A percentile compares a stretch with the other conserved stretches of the same genome.
Evolutionary conservation across 805 yeast species (phyloP).

Genomic region (Lipomyces spencermartinsiae): DNA sequence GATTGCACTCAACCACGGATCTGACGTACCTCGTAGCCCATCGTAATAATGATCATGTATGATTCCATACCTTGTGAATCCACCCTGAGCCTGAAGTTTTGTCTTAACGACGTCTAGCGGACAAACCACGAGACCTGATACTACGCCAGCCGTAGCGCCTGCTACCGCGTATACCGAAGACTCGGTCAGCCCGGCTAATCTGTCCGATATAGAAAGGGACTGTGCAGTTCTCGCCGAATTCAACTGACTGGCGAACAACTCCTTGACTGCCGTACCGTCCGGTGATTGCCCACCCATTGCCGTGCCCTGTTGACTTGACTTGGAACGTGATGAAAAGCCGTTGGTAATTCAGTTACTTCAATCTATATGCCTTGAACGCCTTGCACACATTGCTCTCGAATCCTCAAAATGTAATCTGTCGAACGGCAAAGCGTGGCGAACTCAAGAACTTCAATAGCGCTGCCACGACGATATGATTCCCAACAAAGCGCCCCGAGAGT

Average conservation of each 20-base stretch:
- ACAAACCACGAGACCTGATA: slow-evolving; percentile 88
- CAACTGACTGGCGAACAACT: slow-evolving; percentile 1
- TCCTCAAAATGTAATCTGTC: not conserved
- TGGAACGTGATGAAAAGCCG: not conserved
- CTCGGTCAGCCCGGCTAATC: slow-evolving; percentile 9
- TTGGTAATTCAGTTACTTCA: not conserved
- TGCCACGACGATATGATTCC: not conserved
- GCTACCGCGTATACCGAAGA: slow-evolving; percentile 63
- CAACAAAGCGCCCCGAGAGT: not conserved
- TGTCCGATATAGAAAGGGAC: slow-evolving; percentile 4
- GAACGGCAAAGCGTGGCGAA: not conserved
- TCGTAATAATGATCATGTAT: slow-evolving; percentile 27
- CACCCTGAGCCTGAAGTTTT: slow-evolving; percentile 90
- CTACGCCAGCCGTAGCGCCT: slow-evolving; percentile 93
- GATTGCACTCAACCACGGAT: too few species aligned
- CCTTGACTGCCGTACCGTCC: slow-evolving; percentile 4
- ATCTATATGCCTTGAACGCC: not conserved
- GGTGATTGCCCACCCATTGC: slow-evolving; percentile 2
- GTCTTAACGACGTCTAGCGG: slow-evolving; percentile 97
- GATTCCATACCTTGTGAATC: slow-evolving; percentile 41
- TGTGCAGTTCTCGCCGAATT: slow-evolving; percentile 5
- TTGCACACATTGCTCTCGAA: slow-evolving; percentile 1
- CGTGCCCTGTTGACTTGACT: not conserved
- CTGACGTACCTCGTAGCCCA: slow-evolving; percentile 28
- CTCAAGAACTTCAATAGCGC: not conserved